Evolutionary conservation across 257 asterid species (phyloP).

Genomic region (Plantago elongata): DNA sequence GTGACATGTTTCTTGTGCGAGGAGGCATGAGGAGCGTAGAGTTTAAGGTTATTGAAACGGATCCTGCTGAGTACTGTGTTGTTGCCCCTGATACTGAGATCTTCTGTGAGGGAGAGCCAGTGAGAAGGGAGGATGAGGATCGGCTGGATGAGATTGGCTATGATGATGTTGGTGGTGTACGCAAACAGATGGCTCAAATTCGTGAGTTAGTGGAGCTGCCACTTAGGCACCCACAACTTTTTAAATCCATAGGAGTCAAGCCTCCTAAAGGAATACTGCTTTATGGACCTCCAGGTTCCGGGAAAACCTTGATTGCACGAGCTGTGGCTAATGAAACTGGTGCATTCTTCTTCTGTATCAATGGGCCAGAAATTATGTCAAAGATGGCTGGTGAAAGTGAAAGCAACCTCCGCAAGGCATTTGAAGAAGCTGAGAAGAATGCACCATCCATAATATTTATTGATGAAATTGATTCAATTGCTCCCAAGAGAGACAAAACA

Average conservation of each 20-base stretch:
- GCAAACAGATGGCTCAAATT: constrained; percentile 59
- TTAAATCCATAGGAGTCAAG: constrained; percentile 52
- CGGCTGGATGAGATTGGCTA: constrained; percentile 53
- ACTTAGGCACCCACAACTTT: constrained; percentile 58
- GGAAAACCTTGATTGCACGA: constrained; percentile 50
- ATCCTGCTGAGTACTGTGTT: constrained; percentile 51
- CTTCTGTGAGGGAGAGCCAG: constrained; percentile 51
- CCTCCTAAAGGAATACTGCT: constrained; percentile 58
- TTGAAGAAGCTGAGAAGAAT: constrained; percentile 60
- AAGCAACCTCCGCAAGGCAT: constrained; percentile 53
- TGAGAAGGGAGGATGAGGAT: constrained; percentile 52
- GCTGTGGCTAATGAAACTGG: constrained; percentile 64
- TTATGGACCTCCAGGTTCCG: constrained; percentile 56
- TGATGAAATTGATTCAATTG: constrained; percentile 51
- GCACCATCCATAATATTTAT: constrained; percentile 53
- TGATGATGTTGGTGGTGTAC: constrained; percentile 62
- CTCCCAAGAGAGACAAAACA: constrained; percentile 61
- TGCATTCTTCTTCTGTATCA: constrained; percentile 55
- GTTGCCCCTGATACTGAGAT: constrained; percentile 57
- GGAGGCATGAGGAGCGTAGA: constrained; percentile 69
- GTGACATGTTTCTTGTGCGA: constrained; percentile 47
- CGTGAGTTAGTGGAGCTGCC: constrained; percentile 59
- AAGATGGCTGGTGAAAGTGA: constrained; percentile 59
- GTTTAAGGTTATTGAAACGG: constrained; percentile 51
- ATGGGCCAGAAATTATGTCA: constrained; percentile 56